Base-by-base conservation (phyloP, 352 stramenopile species). In the Pythium monospermum region DNA sequence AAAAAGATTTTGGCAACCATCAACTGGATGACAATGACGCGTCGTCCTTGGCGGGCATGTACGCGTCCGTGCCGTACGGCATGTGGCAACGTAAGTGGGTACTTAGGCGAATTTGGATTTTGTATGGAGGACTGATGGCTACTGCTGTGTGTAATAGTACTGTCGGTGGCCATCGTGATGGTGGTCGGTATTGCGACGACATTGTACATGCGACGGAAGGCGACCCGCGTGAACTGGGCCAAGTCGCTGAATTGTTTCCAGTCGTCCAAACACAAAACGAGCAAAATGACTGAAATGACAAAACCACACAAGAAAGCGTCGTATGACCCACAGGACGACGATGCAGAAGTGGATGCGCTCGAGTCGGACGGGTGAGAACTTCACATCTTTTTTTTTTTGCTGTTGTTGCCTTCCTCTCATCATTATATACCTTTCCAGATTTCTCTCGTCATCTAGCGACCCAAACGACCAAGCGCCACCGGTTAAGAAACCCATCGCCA, bases 201-300 rank as follows among this genome's bases (percentile, higher is more conserved):
- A 27, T 28, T 86, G 19, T 89, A 79, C 44, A 68, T 81, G 53
- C 66, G 67, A 31, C 66, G 78, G 2, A 74, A 83, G 56, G 70
- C 32, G 54, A 53, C 47, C n/a, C 37, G 57, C 12, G 26, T 71
- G 21, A 26, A 75, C 59, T 39, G 54, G 57, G 13, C 28, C 4
- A 15, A 35, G 1, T 42, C 40, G 15, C 28, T 56, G 13, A 40
- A 68, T 18, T 55, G 41, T 43, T 51, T 43, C 33, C 39, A 53
- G 32, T 36, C 2, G 1, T 50, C 44, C 35, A 38, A 31, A 13
- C 36, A 49, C 26, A 57, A 56, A 13, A 57, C 56, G 26, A 48
- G 41, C 30, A 53, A 31, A 3, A 49, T 13, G 30, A 16, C 41
- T 5, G 28, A 37, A 37, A 64, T 50, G 36, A 16, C 41, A 3